Evolutionary conservation across 2,329 filamentous ascomycete genomes (phyloP).

Genomic region (Sphaerulina populicola): DNA sequence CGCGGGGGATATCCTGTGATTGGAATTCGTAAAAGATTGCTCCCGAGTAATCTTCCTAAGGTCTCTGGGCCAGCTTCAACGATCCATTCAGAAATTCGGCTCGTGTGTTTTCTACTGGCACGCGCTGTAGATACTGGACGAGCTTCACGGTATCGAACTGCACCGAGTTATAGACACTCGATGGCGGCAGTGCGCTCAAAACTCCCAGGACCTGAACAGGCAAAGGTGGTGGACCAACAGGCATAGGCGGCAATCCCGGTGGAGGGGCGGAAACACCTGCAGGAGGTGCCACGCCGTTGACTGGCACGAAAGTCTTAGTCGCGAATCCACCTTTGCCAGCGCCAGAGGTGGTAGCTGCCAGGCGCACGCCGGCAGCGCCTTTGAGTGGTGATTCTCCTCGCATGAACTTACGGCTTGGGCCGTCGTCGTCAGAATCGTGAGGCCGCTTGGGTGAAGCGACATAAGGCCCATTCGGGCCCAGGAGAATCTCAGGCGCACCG

Average conservation of each 20-base stretch:
- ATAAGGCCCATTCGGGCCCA: conserved; percentile 32
- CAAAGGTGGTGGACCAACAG: conserved; percentile 67
- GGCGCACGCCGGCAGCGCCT: conserved; percentile 72
- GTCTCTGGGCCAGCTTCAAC: background rate
- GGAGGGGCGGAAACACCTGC: conserved; percentile 52
- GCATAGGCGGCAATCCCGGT: conserved; percentile 43
- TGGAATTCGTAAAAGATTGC: background rate
- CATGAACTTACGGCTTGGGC: conserved; percentile 74
- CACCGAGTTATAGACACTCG: conserved; percentile 59
- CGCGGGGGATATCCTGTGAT: background rate
- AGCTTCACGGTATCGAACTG: conserved; percentile 62
- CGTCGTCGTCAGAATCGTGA: conserved; percentile 52
- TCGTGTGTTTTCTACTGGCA: conserved; percentile 34
- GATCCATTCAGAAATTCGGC: background rate
- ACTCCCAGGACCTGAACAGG: conserved; percentile 58
- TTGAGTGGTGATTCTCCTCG: conserved; percentile 91
- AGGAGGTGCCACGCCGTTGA: conserved; percentile 54
- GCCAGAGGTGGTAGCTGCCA: conserved; percentile 33
- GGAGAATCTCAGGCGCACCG: conserved; percentile 20
- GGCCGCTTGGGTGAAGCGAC: conserved; percentile 42
- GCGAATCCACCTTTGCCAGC: conserved; percentile 28
- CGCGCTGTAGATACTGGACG: conserved; percentile 62
- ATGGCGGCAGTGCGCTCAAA: conserved; percentile 52
- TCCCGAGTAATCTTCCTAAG: background rate
- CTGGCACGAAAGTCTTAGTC: conserved; percentile 29